These are phyloP conservation scores for Pseudocercospora musae DNA, from an alignment of 2,329 filamentous ascomycete genomes.

Conservation along the genomic window DNA sequence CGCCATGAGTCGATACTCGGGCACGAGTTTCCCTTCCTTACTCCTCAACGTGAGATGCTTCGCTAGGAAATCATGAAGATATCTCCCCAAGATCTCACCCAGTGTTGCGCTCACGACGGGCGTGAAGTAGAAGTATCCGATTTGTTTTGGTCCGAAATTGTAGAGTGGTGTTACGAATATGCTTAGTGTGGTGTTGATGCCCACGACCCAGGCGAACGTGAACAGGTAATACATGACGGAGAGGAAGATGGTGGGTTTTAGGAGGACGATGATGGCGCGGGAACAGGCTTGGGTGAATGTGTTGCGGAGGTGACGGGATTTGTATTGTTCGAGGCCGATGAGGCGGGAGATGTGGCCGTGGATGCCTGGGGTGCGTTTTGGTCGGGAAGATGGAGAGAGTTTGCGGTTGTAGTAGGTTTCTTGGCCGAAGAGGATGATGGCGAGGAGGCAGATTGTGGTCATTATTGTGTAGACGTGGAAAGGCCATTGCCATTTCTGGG, in stretches of 20 bases:
- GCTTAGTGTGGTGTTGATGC: slow-evolving; percentile 26
- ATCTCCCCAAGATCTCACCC: slow-evolving; percentile 30
- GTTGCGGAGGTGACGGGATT: slow-evolving; percentile 6
- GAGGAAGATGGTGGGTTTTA: slow-evolving; percentile 13
- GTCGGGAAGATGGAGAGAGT: slow-evolving; percentile 6
- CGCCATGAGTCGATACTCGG: slow-evolving; percentile 13
- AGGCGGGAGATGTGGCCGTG: slow-evolving; percentile 20
- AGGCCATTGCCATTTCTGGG: slow-evolving; percentile 16
- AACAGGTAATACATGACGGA: slow-evolving; percentile 10
- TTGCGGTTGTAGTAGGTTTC: slow-evolving; percentile 14
- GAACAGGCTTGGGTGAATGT: slow-evolving; percentile 11
- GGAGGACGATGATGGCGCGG: slow-evolving; percentile 6
- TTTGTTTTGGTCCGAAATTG: slow-evolving; percentile 16
- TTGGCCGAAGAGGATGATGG: slow-evolving; percentile 13
- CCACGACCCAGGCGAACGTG: slow-evolving; percentile 27
- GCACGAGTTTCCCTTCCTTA: slow-evolving; percentile 1
- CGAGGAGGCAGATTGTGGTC: slow-evolving; percentile 8
- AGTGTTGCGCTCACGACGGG: slow-evolving; percentile 28
- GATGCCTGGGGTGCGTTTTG: slow-evolving; percentile 5
- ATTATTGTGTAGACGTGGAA: slow-evolving; percentile 15
- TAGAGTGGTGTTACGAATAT: slow-evolving; percentile 23
- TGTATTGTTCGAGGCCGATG: slow-evolving; percentile 15
- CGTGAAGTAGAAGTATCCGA: slow-evolving; percentile 29
- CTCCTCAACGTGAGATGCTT: background rate
- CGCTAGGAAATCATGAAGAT: slow-evolving; percentile 30